phyloP scores from a whole-genome alignment of 2,329 filamentous ascomycete genomes.

The Beauveria caledonica region DNA sequence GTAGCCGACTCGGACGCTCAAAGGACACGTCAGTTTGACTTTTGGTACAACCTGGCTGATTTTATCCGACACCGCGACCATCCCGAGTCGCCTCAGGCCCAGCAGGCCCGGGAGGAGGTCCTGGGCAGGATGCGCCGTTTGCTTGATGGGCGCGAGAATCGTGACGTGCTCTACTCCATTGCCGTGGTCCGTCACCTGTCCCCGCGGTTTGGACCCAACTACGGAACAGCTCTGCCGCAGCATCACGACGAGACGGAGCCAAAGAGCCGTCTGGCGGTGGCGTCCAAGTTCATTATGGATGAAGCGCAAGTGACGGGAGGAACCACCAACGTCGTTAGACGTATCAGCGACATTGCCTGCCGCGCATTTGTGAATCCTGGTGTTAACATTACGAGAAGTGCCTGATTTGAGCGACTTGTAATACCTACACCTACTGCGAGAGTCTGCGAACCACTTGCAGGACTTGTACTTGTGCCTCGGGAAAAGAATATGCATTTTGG shows the following conservation, averaged over 20 bases:
- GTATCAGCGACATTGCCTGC: conserved; percentile 59
- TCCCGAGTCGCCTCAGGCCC: conserved; percentile 31
- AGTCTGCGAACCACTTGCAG: background rate
- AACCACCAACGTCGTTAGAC: conserved; percentile 65
- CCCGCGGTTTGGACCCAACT: conserved; percentile 52
- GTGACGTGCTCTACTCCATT: conserved; percentile 85
- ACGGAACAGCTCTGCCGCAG: conserved; percentile 46
- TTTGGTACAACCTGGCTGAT: conserved; percentile 73
- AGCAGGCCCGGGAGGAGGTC: conserved; percentile 54
- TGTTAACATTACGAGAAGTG: conserved; percentile 33
- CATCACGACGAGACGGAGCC: conserved; percentile 60
- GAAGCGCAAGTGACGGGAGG: conserved; percentile 56
- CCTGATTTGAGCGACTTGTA: conserved; percentile 11
- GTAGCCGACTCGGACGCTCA: conserved; percentile 44
- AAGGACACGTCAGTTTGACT: conserved; percentile 59
- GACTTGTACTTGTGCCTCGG: background rate
- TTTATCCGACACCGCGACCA: conserved; percentile 54
- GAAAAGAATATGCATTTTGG: background rate
- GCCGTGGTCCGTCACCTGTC: conserved; percentile 70
- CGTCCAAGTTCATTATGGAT: conserved; percentile 60
- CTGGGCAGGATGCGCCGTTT: conserved; percentile 59
- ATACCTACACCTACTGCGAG: background rate
- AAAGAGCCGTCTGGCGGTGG: conserved; percentile 58
- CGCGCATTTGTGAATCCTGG: conserved; percentile 50
- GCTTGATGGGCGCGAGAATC: conserved; percentile 74